Percentiles rank a stretch among this genome's conserved stretches.
phyloP scores from a whole-genome alignment of 306 rosid genomes.

The Glycine soja region DNA sequence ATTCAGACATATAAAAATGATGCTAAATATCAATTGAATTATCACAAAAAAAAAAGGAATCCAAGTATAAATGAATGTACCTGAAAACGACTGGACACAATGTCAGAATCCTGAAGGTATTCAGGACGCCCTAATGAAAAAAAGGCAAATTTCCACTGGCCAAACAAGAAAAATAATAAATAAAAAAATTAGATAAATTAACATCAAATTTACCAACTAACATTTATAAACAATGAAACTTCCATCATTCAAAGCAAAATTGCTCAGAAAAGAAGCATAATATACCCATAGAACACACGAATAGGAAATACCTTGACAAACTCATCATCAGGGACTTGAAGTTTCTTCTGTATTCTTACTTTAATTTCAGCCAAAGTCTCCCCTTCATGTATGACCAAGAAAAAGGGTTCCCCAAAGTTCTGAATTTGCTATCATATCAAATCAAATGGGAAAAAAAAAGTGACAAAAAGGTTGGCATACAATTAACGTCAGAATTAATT shows the following conservation, averaged over 20 bases:
- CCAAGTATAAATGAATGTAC: slow-evolving; percentile 43
- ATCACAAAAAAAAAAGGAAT: not conserved
- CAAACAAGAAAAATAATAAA: slow-evolving; percentile 21
- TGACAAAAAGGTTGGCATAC: not conserved
- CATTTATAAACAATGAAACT: not conserved
- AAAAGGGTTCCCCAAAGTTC: slow-evolving; percentile 92
- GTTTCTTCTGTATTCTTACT: slow-evolving; percentile 74
- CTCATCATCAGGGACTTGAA: slow-evolving; percentile 87
- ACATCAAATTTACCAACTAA: not conserved
- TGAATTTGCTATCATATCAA: slow-evolving; percentile 73
- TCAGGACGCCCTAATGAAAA: slow-evolving; percentile 91
- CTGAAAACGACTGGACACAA: slow-evolving; percentile 86
- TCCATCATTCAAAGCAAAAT: slow-evolving; percentile 42
- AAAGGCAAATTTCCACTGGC: slow-evolving; percentile 94
- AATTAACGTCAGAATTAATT: not conserved
- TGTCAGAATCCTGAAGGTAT: slow-evolving; percentile 83
- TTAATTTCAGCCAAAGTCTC: slow-evolving; percentile 80
- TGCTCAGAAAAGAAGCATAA: slow-evolving; percentile 5
- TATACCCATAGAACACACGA: slow-evolving; percentile 17
- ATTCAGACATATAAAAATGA: slow-evolving; percentile 8
- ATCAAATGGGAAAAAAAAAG: slow-evolving; percentile 30
- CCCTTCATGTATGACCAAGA: slow-evolving; percentile 87
- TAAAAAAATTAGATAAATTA: slow-evolving; percentile 22
- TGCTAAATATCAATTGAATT: slow-evolving; percentile 17
- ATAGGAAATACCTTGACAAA: slow-evolving; percentile 70